These are phyloP conservation scores for Endocalyx cinctus DNA, from an alignment of 2,329 filamentous ascomycete genomes.

Conservation along the genomic window DNA sequence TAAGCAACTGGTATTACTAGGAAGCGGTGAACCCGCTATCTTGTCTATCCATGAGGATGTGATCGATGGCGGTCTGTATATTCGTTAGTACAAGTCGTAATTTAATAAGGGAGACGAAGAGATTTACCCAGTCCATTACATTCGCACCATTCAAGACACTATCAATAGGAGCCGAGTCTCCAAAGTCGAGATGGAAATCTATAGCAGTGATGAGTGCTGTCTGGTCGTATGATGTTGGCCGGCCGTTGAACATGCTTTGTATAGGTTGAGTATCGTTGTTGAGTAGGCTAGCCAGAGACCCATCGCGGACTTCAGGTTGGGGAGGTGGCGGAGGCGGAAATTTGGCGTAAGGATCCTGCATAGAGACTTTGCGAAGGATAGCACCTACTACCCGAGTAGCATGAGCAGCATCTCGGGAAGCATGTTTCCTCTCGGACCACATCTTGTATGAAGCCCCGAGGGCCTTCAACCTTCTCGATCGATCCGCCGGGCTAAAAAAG, in stretches of 20 bases:
- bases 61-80: constrained; percentile 21
- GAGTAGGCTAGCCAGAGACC: constrained; percentile 26
- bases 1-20: no score
- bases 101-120: neutral
- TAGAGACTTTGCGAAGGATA: constrained; percentile 35
- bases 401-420: constrained; percentile 38
- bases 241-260: constrained; percentile 6
- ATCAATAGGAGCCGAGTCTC: constrained; percentile 32
- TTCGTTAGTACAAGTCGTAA: constrained; percentile 8
- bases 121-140: constrained; percentile 37
- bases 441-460: constrained; percentile 37
- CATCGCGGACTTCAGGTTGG: constrained; percentile 23
- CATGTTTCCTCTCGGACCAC: constrained; percentile 34
- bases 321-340: constrained; percentile 17
- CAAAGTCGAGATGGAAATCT: constrained; percentile 25
- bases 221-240: constrained; percentile 16
- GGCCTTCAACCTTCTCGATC: constrained; percentile 29
- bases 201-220: constrained; percentile 16
- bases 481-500: constrained; percentile 21
- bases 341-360: constrained; percentile 19
- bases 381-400: constrained; percentile 38
- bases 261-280: constrained; percentile 25
- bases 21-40: constrained; percentile 20
- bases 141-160: constrained; percentile 29
- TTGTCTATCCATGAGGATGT: constrained; percentile 22